Base-by-base conservation (phyloP, 139 green algal species). In the Marvania coccoides region DNA sequence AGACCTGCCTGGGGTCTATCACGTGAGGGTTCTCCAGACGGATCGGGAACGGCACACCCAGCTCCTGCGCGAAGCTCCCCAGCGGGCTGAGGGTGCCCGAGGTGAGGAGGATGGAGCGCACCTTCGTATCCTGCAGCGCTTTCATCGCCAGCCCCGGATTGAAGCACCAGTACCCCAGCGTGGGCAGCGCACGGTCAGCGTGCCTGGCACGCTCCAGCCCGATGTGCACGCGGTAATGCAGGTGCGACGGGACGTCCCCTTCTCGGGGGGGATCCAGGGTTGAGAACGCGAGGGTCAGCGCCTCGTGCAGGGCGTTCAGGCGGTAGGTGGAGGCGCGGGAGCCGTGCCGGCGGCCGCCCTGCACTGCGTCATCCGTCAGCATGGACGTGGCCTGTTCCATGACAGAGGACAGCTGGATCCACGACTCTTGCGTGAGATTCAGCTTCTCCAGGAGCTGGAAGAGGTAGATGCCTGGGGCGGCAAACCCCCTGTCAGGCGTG, bases 21-120 rank as follows among this genome's bases (percentile, higher is more conserved):
- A 97, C 86, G 77, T 98, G 93, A 0, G 87, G 83, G 79, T 98
- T 99, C 80, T 99, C 92, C 69, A 99, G 77, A n/a, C 69, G 58
- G 26, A 95, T 68, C 10, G 79, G 77, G 67, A 98, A 97, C 12
- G 79, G 76, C 59, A 97, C 66, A 29, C 79, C 63, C 39, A 99
- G 84, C 83, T 99, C 94, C 6, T 82, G 54, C 0, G 93, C 90
- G 67, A 97, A 95, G 31, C 71, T 83, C 34, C 86, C 77, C 63
- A 99, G 78, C 0, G 94, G 94, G 2, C 85, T 76, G 4, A 99
- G 80, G 5, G 94, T 99, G 57, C 94, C 94, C 14, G 58, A 85
- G 26, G 94, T 98, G 7, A 99, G 82, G 46, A 98, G 58, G 46
- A 97, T 77, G 76, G 71, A 85, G 45, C 81, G 69, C 8, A 93